Conservation (phyloP, 257 asterid species). For the Scutellaria galericulata region DNA sequence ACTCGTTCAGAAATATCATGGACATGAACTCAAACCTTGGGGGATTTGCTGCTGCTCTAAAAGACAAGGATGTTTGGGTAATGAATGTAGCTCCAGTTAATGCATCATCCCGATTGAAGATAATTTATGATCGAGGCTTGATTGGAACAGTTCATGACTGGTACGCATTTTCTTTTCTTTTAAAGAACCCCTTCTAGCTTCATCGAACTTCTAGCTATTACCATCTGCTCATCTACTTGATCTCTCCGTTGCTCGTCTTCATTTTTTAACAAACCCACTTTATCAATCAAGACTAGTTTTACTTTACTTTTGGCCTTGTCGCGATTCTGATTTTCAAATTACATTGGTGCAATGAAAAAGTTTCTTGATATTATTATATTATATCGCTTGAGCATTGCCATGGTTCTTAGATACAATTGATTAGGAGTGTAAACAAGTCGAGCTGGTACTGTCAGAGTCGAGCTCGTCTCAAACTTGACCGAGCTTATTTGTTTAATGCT, state of each 20-base stretch:
- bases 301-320: neutral
- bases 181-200: constrained; percentile 15
- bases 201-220: neutral
- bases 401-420: too few species aligned
- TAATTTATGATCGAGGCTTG: constrained; percentile 86
- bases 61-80: constrained; percentile 90
- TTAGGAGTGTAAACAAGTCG: too few species aligned
- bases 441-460: too few species aligned
- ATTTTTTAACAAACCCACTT: constrained; percentile 6
- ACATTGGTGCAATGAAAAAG: neutral
- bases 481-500: too few species aligned
- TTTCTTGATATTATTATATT: neutral
- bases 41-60: constrained; percentile 85
- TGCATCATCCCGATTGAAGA: constrained; percentile 69
- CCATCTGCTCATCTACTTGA: neutral
- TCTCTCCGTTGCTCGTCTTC: neutral
- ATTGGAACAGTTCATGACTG: constrained; percentile 94
- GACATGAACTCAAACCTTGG: constrained; percentile 96
- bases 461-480: too few species aligned
- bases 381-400: neutral
- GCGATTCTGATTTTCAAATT: neutral
- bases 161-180: constrained; percentile 37
- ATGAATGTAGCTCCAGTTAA: constrained; percentile 90
- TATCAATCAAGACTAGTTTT: neutral
- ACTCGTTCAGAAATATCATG: constrained; percentile 87